phyloP scores from a whole-genome alignment of 116 monocot species.

The Phalaenopsis hybrid region DNA sequence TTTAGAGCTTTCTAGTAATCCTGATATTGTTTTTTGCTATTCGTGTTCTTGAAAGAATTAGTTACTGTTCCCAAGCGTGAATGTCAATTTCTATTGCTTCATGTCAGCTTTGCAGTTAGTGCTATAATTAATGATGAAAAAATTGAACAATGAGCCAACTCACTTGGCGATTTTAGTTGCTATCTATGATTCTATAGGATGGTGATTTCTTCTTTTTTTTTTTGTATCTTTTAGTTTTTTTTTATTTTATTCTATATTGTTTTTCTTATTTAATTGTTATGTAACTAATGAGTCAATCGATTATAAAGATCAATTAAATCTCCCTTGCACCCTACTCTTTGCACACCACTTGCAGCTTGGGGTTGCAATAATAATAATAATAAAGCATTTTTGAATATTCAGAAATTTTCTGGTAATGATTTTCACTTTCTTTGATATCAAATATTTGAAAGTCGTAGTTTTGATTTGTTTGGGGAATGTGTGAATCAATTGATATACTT shows the following conservation, averaged over 20 bases:
- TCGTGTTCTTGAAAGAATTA: neutral
- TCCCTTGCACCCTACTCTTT: too few relatives aligned
- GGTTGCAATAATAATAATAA: neutral
- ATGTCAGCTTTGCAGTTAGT: neutral
- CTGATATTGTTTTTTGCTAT: too few relatives aligned
- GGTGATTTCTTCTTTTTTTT: neutral
- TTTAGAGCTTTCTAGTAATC: neutral
- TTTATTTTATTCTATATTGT: neutral
- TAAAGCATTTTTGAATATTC: neutral
- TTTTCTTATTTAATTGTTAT: constrained; percentile 2
- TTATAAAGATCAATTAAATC: too few relatives aligned
- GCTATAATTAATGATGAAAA: neutral
- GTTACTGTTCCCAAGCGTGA: neutral
- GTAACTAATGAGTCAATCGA: neutral
- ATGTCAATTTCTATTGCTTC: neutral
- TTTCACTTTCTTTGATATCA: neutral
- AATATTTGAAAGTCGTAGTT: neutral
- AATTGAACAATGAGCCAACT: neutral
- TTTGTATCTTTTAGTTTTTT: neutral
- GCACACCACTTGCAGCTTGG: neutral
- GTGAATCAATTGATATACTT: neutral
- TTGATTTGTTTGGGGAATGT: neutral
- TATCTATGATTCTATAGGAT: neutral
- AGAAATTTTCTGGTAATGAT: neutral
- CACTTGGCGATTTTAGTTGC: neutral